Conservation (phyloP, 768 basidiomycete genomes). For the Tricholoma flavovirens region DNA sequence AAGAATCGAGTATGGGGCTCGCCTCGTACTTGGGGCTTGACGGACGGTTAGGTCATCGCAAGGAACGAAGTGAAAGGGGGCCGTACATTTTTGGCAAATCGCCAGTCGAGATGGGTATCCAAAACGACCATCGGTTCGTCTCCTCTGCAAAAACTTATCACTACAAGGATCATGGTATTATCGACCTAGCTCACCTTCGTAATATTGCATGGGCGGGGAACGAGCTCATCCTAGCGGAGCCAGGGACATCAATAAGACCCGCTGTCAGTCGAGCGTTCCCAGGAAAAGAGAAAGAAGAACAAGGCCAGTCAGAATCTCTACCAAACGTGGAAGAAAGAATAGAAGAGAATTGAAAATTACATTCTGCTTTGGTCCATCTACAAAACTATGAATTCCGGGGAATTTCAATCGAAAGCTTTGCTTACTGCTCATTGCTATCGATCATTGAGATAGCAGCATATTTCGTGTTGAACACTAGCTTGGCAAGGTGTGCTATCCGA, state of each 20-base stretch:
- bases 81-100: constrained; percentile 78
- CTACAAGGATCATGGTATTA: background rate
- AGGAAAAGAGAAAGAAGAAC: constrained; percentile 5
- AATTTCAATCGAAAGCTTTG: constrained; percentile 6
- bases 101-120: constrained; percentile 79
- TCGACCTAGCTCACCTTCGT: constrained; percentile 49
- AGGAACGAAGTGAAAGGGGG: background rate
- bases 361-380: constrained; percentile 89
- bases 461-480: constrained; percentile 88
- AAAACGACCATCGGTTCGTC: constrained; percentile 86
- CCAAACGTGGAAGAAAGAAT: background rate
- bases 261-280: constrained; percentile 24
- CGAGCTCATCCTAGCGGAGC: constrained; percentile 52
- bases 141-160: constrained; percentile 35
- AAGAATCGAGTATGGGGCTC: constrained; percentile 77
- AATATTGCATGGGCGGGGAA: constrained; percentile 83
- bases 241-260: constrained; percentile 34
- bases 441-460: constrained; percentile 77
- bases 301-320: background rate
- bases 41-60: background rate
- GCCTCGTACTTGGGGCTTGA: constrained; percentile 65
- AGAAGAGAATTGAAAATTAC: constrained; percentile 34
- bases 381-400: background rate
- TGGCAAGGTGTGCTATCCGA: constrained; percentile 87
- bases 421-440: constrained; percentile 82